These are phyloP conservation scores for Phytophthora kernoviae DNA, from an alignment of 352 stramenopile genomes.

Conservation along the genomic window DNA sequence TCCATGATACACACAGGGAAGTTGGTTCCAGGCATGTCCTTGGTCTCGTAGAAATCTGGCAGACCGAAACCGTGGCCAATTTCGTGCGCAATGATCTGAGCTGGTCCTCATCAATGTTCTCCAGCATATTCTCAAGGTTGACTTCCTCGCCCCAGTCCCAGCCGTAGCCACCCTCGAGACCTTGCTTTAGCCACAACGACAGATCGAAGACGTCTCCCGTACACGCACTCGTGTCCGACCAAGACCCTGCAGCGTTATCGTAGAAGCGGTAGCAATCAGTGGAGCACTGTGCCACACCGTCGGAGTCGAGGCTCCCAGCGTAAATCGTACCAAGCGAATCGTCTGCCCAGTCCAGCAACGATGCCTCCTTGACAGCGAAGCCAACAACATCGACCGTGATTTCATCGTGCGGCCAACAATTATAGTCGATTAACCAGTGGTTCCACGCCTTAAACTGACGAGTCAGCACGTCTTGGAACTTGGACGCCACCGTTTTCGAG, in stretches of 20 bases:
- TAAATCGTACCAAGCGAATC: constrained; percentile 28
- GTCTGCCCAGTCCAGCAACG: constrained; percentile 34
- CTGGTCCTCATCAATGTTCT: constrained; percentile 9
- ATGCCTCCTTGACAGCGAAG: constrained; percentile 18
- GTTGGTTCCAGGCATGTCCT: constrained; percentile 1
- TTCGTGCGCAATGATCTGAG: constrained; percentile 17
- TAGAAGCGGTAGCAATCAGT: constrained; percentile 35
- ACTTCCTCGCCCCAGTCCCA: constrained; percentile 28
- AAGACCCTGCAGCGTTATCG: constrained; percentile 11
- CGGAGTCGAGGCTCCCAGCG: constrained; percentile 4
- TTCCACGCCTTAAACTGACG: constrained; percentile 19
- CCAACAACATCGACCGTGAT: constrained; percentile 17
- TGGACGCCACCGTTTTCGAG: constrained; percentile 29
- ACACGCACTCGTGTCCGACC: constrained; percentile 29
- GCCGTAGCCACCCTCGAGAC: constrained; percentile 18
- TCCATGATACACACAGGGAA: constrained; percentile 21
- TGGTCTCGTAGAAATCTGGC: constrained; percentile 16
- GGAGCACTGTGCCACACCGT: constrained; percentile 16
- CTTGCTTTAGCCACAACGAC: constrained; percentile 33
- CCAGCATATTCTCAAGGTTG: constrained; percentile 20
- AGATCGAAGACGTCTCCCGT: constrained; percentile 34
- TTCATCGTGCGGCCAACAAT: constrained; percentile 29
- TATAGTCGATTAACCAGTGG: constrained; percentile 23
- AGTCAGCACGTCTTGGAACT: constrained; percentile 37
- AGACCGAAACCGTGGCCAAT: constrained; percentile 5